phyloP scores from a whole-genome alignment of 805 yeast species.

The Kazachstania psychrophila region DNA sequence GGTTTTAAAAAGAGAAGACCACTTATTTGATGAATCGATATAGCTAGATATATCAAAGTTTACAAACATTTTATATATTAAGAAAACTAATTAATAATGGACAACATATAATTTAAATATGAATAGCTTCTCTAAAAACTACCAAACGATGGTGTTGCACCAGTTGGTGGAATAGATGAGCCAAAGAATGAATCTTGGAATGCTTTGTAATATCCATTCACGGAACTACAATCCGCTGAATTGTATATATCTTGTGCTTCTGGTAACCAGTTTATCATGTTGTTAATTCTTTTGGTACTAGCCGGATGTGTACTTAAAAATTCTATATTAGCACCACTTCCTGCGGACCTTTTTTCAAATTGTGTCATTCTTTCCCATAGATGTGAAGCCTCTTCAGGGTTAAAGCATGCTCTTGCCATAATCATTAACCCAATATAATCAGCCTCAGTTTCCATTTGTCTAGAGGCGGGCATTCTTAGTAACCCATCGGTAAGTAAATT shows the following conservation, averaged over 20 bases:
- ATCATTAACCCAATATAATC: conserved; percentile 89
- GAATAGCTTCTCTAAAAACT: neutral
- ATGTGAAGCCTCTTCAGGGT: conserved; percentile 62
- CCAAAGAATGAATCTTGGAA: conserved; percentile 13
- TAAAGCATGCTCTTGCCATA: conserved; percentile 82
- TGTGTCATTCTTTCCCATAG: conserved; percentile 79
- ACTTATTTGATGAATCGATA: conserved; percentile 5
- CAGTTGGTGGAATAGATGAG: neutral
- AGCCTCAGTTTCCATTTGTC: conserved; percentile 94
- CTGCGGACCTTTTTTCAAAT: conserved; percentile 33
- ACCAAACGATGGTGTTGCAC: neutral
- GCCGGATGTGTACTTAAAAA: conserved; percentile 87
- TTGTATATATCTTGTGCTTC: conserved; percentile 31
- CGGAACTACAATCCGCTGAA: conserved; percentile 24
- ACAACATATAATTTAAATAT: neutral
- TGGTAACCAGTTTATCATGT: conserved; percentile 61
- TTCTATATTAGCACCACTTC: conserved; percentile 37
- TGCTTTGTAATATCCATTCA: conserved; percentile 12
- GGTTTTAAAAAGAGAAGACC: conserved; percentile 25
- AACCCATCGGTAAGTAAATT: conserved; percentile 45
- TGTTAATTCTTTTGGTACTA: conserved; percentile 57
- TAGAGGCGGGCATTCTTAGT: conserved; percentile 71
- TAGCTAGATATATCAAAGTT: too few relatives aligned
- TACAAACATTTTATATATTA: neutral
- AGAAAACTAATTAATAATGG: neutral